A percentile compares a stretch with the other conserved stretches of the same genome.
Conservation (phyloP, 78 protist species). For the Dictyostelium purpureum region DNA sequence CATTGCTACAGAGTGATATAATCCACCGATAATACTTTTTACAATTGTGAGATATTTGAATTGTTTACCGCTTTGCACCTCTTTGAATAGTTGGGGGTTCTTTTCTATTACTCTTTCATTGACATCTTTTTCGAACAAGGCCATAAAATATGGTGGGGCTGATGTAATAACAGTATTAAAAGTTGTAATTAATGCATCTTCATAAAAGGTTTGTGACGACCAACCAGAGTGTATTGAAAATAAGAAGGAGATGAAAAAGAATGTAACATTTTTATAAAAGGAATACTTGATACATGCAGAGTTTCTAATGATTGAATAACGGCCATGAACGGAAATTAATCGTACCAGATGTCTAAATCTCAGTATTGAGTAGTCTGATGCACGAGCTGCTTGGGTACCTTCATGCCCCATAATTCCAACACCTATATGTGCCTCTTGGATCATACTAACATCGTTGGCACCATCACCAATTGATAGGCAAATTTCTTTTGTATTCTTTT, state of each 20-base stretch:
- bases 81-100: conserved; percentile 42
- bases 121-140: conserved; percentile 54
- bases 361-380: conserved; percentile 91
- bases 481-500: conserved; percentile 13
- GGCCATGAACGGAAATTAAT: conserved; percentile 92
- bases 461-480: conserved; percentile 95
- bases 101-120: conserved; percentile 13
- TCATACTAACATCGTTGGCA: conserved; percentile 96
- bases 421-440: conserved; percentile 83
- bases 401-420: conserved; percentile 94
- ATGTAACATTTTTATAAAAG: conserved; percentile 89
- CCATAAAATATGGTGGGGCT: conserved; percentile 79
- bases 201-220: conserved; percentile 84
- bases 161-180: conserved; percentile 87
- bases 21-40: conserved; percentile 8
- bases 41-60: conserved; percentile 18
- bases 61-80: conserved; percentile 14
- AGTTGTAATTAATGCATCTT: conserved; percentile 65
- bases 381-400: conserved; percentile 93
- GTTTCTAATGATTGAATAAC: conserved; percentile 82
- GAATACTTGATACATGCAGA: conserved; percentile 81
- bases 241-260: conserved; percentile 75
- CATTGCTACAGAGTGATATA: conserved; percentile 54
- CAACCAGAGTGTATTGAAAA: conserved; percentile 63
- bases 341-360: conserved; percentile 76